A percentile compares a stretch with the other conserved stretches of the same genome.
phyloP scores from a whole-genome alignment of 1,139 yeast genomes.

The Scheffersomyces segobiensis region DNA sequence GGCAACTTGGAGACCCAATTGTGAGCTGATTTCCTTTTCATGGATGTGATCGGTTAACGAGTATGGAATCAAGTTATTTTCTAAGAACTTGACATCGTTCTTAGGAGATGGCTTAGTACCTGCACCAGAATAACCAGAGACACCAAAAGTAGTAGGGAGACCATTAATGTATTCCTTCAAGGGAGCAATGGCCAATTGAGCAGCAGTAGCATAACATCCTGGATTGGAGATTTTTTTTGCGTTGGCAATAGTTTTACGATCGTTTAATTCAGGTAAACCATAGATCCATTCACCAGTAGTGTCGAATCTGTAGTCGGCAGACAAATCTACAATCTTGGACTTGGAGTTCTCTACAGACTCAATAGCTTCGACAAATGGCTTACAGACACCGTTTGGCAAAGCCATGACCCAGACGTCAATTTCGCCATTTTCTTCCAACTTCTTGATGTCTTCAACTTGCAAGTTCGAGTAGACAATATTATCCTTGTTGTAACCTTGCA shows the following conservation, averaged over 20 bases:
- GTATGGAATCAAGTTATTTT: constrained; percentile 89
- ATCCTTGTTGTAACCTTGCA: constrained; percentile 82
- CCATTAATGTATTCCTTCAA: constrained; percentile 63
- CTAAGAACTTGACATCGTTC: constrained; percentile 74
- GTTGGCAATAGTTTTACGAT: constrained; percentile 63
- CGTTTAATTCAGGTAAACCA: constrained; percentile 84
- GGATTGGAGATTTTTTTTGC: constrained; percentile 93
- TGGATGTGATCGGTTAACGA: constrained; percentile 95
- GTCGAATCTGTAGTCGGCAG: constrained; percentile 96
- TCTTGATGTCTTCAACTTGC: constrained; percentile 80
- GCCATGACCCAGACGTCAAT: constrained; percentile 99
- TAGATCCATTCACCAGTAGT: constrained; percentile 85
- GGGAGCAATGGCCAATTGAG: constrained; percentile 92
- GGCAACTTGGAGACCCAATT: constrained; percentile 76
- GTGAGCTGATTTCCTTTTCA: constrained; percentile 86
- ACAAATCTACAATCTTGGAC: constrained; percentile 84
- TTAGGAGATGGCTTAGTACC: constrained; percentile 98
- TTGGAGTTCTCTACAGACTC: constrained; percentile 58
- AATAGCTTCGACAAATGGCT: constrained; percentile 94
- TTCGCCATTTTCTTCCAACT: constrained; percentile 70
- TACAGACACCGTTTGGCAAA: constrained; percentile 95
- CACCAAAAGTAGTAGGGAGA: constrained; percentile 86
- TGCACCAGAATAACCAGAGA: constrained; percentile 98
- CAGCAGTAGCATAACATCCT: constrained; percentile 98
- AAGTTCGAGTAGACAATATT: constrained; percentile 81